These are phyloP conservation scores for Microdochium trichocladiopsis DNA, from an alignment of 2,329 filamentous ascomycete genomes.

Conservation along the genomic window DNA sequence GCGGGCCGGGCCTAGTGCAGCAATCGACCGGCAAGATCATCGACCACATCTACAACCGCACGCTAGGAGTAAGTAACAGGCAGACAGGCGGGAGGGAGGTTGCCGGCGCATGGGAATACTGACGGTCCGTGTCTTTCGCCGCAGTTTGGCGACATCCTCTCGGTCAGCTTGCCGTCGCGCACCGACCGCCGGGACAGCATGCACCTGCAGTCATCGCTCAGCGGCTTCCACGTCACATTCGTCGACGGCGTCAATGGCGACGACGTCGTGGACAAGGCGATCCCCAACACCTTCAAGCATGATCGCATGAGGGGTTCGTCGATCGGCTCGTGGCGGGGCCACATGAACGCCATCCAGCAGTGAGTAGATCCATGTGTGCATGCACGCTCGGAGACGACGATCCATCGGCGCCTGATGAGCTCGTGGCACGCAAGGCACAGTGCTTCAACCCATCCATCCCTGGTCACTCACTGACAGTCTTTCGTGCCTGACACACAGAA, in stretches of 20 bases:
- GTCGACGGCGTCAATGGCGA: slow-evolving; percentile 35
- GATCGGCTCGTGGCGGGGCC: slow-evolving; percentile 28
- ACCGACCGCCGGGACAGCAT: slow-evolving; percentile 44
- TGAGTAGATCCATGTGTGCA: too few relatives aligned
- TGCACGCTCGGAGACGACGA: too few relatives aligned
- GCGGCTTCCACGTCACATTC: slow-evolving; percentile 34
- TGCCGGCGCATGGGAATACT: too few relatives aligned
- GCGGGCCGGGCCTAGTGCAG: background rate
- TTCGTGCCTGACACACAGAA: slow-evolving; percentile 18
- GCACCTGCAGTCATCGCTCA: slow-evolving; percentile 36
- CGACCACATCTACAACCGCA: background rate
- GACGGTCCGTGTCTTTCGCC: too few relatives aligned
- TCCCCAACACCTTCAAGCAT: slow-evolving; percentile 23
- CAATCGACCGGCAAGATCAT: background rate
- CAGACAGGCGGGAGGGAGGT: too few relatives aligned
- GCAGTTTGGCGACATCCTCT: slow-evolving; percentile 46
- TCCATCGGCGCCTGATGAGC: too few relatives aligned
- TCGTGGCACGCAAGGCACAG: too few relatives aligned
- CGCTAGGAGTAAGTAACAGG: background rate
- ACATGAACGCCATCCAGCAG: slow-evolving; percentile 28
- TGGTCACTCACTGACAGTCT: background rate
- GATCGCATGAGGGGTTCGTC: slow-evolving; percentile 17
- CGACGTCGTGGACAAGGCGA: slow-evolving; percentile 27
- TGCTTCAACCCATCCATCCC: too few relatives aligned
- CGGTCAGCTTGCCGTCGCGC: slow-evolving; percentile 38